Conservation (phyloP, 2,329 filamentous ascomycete genomes). For the Epichloe amarillans region DNA sequence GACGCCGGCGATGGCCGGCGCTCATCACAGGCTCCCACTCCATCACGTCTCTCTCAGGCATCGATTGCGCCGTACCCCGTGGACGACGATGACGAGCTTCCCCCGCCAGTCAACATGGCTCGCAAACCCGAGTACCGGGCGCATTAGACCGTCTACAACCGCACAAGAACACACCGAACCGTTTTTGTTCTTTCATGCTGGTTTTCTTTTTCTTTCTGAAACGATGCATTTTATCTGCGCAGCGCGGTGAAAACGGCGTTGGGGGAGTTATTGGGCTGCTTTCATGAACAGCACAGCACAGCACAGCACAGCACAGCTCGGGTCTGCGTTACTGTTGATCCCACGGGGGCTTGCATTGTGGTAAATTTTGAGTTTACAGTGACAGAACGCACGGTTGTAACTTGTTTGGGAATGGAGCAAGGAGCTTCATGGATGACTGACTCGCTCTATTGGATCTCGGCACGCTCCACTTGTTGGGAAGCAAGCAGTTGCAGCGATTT, state of each 20-base stretch:
- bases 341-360: not conserved
- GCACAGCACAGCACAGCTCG: too few species aligned
- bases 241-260: not conserved
- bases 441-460: too few species aligned
- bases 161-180: not conserved
- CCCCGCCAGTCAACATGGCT: constrained; percentile 78
- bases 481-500: too few species aligned
- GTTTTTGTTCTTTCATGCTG: not conserved
- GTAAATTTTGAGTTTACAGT: too few species aligned
- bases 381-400: too few species aligned
- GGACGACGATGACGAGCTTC: constrained; percentile 62
- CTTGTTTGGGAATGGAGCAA: too few species aligned
- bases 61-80: constrained; percentile 61
- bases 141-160: not conserved
- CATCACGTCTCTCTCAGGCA: constrained; percentile 20
- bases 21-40: constrained; percentile 14
- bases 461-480: too few species aligned
- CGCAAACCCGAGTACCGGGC: constrained; percentile 64
- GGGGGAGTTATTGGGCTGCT: not conserved
- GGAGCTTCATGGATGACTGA: too few species aligned
- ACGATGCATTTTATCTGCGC: not conserved
- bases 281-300: too few species aligned
- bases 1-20: constrained; percentile 25
- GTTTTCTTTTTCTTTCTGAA: not conserved
- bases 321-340: not conserved